Evolutionary conservation across 768 basidiomycete species (phyloP), one percentile per base, ranked within the genome.

Genomic region (Leccinum disarticulatum): DNA sequence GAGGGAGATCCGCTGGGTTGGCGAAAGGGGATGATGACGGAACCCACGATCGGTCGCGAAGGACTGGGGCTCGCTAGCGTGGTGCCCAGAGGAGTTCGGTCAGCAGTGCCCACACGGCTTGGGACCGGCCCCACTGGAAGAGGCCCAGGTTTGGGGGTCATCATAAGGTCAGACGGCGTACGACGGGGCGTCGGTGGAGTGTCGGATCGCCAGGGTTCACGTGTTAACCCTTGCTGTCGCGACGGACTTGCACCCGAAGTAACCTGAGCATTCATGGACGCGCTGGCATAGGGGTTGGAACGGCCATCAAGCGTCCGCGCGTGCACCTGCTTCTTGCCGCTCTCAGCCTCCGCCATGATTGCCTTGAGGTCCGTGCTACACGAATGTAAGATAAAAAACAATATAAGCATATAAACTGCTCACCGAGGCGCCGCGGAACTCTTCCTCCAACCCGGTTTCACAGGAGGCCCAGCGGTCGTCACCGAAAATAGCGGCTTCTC

Each of bases 301-400:
- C n/a, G 58, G 10, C 38, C 17, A 53, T 66, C 52, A 4, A 56
- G 19, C 19, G 53, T 14, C 19, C 33, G 43, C 35, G 36, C 22
- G 33, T 61, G 38, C 33, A 53, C 58, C 19, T 60, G 58, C 15
- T 54, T 66, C 56, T 65, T 72, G 31, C 60, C 70, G 15, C 67
- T 74, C 52, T 80, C 85, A 1, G 87, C 82, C 72, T 95, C 95
- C 0, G 88, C 91, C 83, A 98, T 92, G 58, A 98, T 84, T 15
- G 83, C 75, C 66, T 88, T 90, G 83, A 98, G 87, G 68, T 96
- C 91, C 13, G 87, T 83, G 25, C 90, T 94, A 61, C 9, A 61
- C 11, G 25, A 46, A n/a, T 41, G 57, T 64, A 36, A 61, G 55
- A 57, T 52, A 59, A 41, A 27, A 61, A 68, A 3, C 54, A 61